These are phyloP conservation scores for Chrysoporthe puriensis DNA, from an alignment of 2,329 filamentous ascomycete genomes.

Conservation along the genomic window DNA sequence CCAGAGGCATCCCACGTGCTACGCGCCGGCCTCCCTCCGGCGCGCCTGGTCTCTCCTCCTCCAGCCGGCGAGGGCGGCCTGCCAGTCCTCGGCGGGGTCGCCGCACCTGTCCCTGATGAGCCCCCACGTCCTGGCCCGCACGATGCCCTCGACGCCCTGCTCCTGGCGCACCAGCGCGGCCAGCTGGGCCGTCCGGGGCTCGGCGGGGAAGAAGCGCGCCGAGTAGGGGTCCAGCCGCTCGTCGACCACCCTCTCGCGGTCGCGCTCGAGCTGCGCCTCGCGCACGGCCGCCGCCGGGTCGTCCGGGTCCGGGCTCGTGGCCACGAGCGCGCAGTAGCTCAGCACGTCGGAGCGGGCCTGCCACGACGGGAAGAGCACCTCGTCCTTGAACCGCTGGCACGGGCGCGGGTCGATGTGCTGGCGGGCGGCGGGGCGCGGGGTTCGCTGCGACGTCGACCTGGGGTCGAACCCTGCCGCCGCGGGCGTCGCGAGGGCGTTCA, in stretches of 20 bases:
- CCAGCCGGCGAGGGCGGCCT: conserved; percentile 69
- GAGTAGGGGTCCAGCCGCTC: conserved; percentile 94
- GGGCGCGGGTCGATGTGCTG: conserved; percentile 61
- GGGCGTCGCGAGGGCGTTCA: conserved; percentile 86
- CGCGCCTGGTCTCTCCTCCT: conserved; percentile 43
- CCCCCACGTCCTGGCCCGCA: conserved; percentile 81
- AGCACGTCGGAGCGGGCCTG: conserved; percentile 80
- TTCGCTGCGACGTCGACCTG: conserved; percentile 69
- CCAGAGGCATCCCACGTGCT: not conserved
- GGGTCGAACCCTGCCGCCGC: conserved; percentile 76
- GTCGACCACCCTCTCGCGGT: conserved; percentile 76
- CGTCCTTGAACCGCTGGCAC: conserved; percentile 74
- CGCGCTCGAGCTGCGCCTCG: conserved; percentile 70
- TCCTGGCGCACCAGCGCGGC: conserved; percentile 76
- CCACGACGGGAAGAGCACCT: conserved; percentile 88
- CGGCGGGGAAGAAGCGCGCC: conserved; percentile 75
- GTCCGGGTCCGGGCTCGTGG: conserved; percentile 82
- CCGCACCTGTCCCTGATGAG: conserved; percentile 77
- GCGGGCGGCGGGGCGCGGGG: conserved; percentile 52
- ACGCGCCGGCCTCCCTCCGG: conserved; percentile 45
- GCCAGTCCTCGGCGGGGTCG: conserved; percentile 61
- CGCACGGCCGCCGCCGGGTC: conserved; percentile 77
- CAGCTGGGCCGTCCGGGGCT: conserved; percentile 79
- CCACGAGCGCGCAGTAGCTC: conserved; percentile 86
- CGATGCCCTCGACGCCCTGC: conserved; percentile 74